These are phyloP conservation scores for Akanthomyces dipterigenus DNA, from an alignment of 2,329 filamentous ascomycete species.

Conservation along the genomic window DNA sequence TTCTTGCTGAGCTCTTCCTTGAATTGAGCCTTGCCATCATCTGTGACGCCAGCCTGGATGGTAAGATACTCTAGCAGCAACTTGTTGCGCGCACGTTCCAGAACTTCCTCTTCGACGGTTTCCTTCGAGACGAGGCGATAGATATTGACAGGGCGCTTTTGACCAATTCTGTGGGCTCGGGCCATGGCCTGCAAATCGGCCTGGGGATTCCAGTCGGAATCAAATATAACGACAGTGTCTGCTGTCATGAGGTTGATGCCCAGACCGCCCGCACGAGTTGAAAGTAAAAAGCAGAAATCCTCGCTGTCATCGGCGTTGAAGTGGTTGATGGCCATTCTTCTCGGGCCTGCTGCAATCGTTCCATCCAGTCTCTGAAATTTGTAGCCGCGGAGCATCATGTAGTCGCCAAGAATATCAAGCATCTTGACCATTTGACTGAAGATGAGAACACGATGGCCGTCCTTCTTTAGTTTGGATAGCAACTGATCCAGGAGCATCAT, in stretches of 20 bases:
- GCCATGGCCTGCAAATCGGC: slow-evolving; percentile 98
- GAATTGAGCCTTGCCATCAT: slow-evolving; percentile 80
- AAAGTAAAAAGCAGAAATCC: slow-evolving; percentile 94
- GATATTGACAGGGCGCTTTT: slow-evolving; percentile 92
- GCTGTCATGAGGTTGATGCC: slow-evolving; percentile 99
- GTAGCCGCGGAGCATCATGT: slow-evolving; percentile 87
- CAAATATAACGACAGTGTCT: slow-evolving; percentile 95
- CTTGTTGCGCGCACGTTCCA: slow-evolving; percentile 95
- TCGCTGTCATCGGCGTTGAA: slow-evolving; percentile 96
- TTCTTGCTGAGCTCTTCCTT: slow-evolving; percentile 72
- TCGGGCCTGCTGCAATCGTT: slow-evolving; percentile 80
- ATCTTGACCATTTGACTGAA: slow-evolving; percentile 99
- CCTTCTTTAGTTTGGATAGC: slow-evolving; percentile 85
- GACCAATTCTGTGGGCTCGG: slow-evolving; percentile 92
- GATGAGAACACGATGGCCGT: slow-evolving; percentile 91
- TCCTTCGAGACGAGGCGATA: slow-evolving; percentile 97
- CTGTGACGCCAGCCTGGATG: slow-evolving; percentile 92
- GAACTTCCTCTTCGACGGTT: slow-evolving; percentile 94
- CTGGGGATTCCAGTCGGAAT: slow-evolving; percentile 98
- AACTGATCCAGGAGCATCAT: slow-evolving; percentile 98
- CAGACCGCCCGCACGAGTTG: slow-evolving; percentile 91
- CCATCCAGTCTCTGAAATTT: slow-evolving; percentile 92
- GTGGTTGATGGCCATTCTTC: slow-evolving; percentile 92
- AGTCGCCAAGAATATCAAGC: slow-evolving; percentile 92
- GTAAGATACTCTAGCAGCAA: slow-evolving; percentile 95